Evolutionary conservation across 176 grass and related monocot genomes (phyloP), one percentile per base, ranked within the genome.

Genomic region (Zea mays): DNA sequence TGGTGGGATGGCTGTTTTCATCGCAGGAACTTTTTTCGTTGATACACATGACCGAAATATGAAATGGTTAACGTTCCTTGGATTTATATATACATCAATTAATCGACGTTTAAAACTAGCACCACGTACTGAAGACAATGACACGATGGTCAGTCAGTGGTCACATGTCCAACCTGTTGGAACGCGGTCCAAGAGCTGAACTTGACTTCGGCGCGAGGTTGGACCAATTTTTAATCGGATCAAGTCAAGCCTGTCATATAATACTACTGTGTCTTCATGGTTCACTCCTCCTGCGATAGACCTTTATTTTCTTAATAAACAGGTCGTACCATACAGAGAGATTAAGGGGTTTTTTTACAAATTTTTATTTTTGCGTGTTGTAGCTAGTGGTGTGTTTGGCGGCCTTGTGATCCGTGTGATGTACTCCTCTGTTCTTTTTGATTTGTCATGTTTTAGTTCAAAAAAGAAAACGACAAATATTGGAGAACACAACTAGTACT

Each of bases 171-270:
- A 83, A 75, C 52, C 55, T 73, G 80, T 73, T 55, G 75, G 70
- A 64, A 69, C 16, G 46, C 56, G 71, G 81, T 84, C 76, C 81
- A 84, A 84, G 76, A 71, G 71, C 46, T 81, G 81, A 80, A 76
- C 56, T 81, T 84, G 71, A 76, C 86, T 71, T 66, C 27, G 27
- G 27, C 27, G 57, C 57, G 39, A 80, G 70, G 47, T 38, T 35
- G 69, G 63, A 71, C 62, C 40, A 70, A 71, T 55, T 35, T 55
- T 62, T 64, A 80, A 76, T 15, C 10, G 3, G 81, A 84, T 75
- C 66, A 76, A 80, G 86, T 88, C 86, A 88, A 84, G n/a, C 8
- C 36, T 75, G 60, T 65, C 47, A 72, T 44, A 85, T 73, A 66
- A 68, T 63, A 68, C 27, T 55, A 72, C 21, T 54, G 14, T 34